Percentiles rank a stretch among this genome's conserved stretches.
Evolutionary conservation across 2,329 filamentous ascomycete genomes (phyloP).

Genomic region (Penicillium sp.): DNA sequence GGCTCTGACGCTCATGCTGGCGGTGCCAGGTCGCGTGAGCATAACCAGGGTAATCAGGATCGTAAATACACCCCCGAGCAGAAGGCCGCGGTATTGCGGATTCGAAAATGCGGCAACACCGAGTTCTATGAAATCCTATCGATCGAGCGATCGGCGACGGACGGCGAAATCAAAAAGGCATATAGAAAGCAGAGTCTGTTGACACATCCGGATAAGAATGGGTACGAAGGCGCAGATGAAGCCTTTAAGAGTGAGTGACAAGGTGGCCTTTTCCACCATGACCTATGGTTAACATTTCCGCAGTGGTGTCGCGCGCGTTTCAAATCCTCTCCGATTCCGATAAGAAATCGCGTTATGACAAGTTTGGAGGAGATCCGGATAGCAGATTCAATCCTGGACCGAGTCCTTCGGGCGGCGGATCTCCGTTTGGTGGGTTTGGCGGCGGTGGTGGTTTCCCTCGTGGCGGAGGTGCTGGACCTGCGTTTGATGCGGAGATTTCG

Average conservation of each 20-base stretch:
- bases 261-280: neutral
- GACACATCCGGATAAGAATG: constrained; percentile 98
- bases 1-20: constrained; percentile 43
- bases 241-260: constrained; percentile 74
- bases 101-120: constrained; percentile 74
- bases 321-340: constrained; percentile 88
- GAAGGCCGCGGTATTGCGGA: constrained; percentile 82
- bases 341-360: constrained; percentile 83
- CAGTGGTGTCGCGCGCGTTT: constrained; percentile 86
- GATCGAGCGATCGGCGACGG: constrained; percentile 61
- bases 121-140: constrained; percentile 94
- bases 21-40: constrained; percentile 41
- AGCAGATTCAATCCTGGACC: constrained; percentile 63
- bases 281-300: neutral
- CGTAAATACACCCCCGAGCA: constrained; percentile 77
- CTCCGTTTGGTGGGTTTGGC: constrained; percentile 43
- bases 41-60: constrained; percentile 48
- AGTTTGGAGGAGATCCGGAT: constrained; percentile 87
- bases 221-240: constrained; percentile 89
- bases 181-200: constrained; percentile 90
- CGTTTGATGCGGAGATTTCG: constrained; percentile 87
- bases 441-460: constrained; percentile 46
- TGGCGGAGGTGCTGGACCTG: constrained; percentile 48
- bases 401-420: constrained; percentile 34
- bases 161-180: constrained; percentile 91